Percentiles rank a stretch among this genome's conserved stretches.
Conservation (phyloP, 2,329 filamentous ascomycete species). For the Venturia nashicola region DNA sequence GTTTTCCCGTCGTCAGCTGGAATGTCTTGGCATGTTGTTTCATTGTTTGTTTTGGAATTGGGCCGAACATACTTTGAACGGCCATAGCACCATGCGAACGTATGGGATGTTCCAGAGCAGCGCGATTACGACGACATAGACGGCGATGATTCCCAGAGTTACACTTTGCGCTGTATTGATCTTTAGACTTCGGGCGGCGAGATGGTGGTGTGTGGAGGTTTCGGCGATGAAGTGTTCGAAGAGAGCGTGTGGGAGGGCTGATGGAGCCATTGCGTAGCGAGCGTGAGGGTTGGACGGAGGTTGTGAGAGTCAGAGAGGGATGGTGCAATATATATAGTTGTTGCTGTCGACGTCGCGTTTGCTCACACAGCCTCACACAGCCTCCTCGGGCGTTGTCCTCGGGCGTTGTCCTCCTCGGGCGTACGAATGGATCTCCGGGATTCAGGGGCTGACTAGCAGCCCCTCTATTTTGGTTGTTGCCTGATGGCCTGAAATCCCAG, state of each 20-base stretch:
- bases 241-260: neutral
- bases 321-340: neutral
- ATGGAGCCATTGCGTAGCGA: neutral
- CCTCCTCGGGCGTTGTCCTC: too few relatives aligned
- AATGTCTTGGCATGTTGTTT: neutral
- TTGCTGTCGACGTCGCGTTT: neutral
- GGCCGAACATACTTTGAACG: conserved; percentile 52
- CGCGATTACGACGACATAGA: conserved; percentile 61
- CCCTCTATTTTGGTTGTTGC: neutral
- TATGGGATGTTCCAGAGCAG: conserved; percentile 72
- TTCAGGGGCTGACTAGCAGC: neutral
- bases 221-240: conserved; percentile 1
- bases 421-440: too few relatives aligned
- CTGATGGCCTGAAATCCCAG: too few relatives aligned
- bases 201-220: conserved; percentile 14
- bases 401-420: too few relatives aligned
- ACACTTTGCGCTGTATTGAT: conserved; percentile 58
- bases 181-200: conserved; percentile 42
- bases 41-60: neutral
- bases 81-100: conserved; percentile 63
- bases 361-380: neutral
- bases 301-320: neutral
- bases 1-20: neutral
- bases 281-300: neutral
- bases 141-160: conserved; percentile 58